These are phyloP conservation scores for Asterochloris sp. DNA, from an alignment of 139 green algal genomes.

Conservation along the genomic window DNA sequence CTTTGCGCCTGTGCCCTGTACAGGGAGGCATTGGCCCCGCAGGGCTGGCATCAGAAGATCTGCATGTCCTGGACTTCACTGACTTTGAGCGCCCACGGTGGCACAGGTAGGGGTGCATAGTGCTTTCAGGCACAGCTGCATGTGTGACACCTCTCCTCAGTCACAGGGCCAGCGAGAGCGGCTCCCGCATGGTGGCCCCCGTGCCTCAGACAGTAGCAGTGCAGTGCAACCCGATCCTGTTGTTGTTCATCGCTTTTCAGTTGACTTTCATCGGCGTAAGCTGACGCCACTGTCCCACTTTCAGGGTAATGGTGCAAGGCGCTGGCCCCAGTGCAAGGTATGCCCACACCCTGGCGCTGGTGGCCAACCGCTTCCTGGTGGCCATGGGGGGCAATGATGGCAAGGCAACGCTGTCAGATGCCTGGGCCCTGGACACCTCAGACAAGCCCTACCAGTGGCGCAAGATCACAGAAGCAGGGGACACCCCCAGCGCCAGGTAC, in stretches of 20 bases:
- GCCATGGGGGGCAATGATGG: conserved; percentile 97
- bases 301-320: conserved; percentile 93
- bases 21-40: conserved; percentile 94
- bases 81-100: conserved; percentile 84
- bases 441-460: conserved; percentile 98
- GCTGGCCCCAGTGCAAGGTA: conserved; percentile 90
- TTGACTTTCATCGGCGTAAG: background rate
- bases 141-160: no score
- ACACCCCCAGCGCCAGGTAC: conserved; percentile 73
- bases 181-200: background rate
- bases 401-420: conserved; percentile 82
- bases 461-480: conserved; percentile 76
- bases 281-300: background rate
- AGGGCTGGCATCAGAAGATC: conserved; percentile 91
- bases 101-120: conserved; percentile 69
- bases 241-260: background rate
- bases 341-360: conserved; percentile 92
- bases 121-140: background rate
- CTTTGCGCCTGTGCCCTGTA: background rate
- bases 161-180: no score
- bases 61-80: conserved; percentile 98
- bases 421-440: conserved; percentile 96
- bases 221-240: background rate
- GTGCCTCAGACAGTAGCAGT: background rate
- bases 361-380: conserved; percentile 97